Evolutionary conservation across 257 asterid species (phyloP).

Genomic region (Striga asiatica): DNA sequence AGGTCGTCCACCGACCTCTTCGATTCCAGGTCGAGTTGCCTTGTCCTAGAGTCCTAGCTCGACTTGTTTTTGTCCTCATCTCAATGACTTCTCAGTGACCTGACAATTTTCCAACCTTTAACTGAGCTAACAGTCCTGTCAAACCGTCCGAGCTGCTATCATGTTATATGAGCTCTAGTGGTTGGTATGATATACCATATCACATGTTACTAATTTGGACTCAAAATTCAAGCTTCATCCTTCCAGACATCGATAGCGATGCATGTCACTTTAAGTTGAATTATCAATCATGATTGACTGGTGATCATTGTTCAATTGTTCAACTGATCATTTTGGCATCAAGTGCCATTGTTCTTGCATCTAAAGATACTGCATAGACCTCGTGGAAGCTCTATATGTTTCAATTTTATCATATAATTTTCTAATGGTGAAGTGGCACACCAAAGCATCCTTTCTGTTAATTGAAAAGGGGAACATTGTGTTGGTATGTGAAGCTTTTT

Average conservation of each 20-base stretch:
- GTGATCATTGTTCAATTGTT: not conserved
- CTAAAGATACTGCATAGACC: not conserved
- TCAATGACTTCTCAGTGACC: too few species aligned
- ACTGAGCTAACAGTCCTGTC: too few species aligned
- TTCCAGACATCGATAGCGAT: not conserved
- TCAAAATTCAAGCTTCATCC: not conserved
- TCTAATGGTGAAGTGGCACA: not conserved
- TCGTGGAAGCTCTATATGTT: not conserved
- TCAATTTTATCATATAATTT: not conserved
- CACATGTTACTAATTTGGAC: not conserved
- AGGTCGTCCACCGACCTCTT: too few species aligned
- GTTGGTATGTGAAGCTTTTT: not conserved
- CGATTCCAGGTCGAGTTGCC: too few species aligned
- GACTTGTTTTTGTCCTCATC: too few species aligned
- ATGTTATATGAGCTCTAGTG: too few species aligned
- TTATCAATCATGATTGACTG: not conserved
- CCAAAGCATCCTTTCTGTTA: too few species aligned
- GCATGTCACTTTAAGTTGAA: not conserved
- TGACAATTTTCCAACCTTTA: too few species aligned
- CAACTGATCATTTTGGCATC: not conserved
- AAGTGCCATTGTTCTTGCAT: conserved; percentile 7
- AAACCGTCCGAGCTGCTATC: too few species aligned
- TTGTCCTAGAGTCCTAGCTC: too few species aligned
- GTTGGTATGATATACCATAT: too few species aligned
- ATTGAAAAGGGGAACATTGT: too few species aligned